These are phyloP conservation scores for Croton laevigatus DNA, from an alignment of 441 rosid species.

Conservation along the genomic window DNA sequence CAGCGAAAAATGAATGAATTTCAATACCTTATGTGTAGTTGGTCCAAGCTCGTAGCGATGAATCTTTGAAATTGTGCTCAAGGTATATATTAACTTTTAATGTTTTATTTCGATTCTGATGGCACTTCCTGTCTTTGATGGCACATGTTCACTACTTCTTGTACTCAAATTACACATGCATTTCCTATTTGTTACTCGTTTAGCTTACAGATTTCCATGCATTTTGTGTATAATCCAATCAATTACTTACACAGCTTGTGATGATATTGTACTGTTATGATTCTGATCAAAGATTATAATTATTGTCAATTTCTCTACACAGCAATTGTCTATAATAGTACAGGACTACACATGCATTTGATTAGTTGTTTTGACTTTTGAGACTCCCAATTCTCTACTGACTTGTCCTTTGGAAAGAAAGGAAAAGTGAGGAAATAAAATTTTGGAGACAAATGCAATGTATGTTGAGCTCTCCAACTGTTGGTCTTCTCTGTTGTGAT, in stretches of 20 bases:
- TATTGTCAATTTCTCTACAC: neutral
- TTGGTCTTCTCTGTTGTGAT: no score
- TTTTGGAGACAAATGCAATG: no score
- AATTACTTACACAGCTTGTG: neutral
- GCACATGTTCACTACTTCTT: neutral
- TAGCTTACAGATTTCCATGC: neutral
- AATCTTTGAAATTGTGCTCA: neutral
- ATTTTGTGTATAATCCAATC: neutral
- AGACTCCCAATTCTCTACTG: no score
- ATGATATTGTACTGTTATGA: neutral
- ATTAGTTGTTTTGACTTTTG: neutral
- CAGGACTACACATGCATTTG: neutral
- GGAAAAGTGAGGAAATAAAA: no score
- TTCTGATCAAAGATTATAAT: neutral
- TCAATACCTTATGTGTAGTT: constrained; percentile 18
- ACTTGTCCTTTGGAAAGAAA: no score
- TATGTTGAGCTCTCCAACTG: no score
- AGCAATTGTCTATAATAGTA: neutral
- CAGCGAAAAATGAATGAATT: constrained; percentile 6
- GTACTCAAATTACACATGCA: neutral
- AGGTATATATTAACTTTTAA: neutral
- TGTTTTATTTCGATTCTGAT: neutral
- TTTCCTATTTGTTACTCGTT: neutral
- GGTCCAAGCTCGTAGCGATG: neutral
- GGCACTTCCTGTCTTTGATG: neutral